Evolutionary conservation across 257 asterid genomes (phyloP).

Genomic region (Solanum arcanum): DNA sequence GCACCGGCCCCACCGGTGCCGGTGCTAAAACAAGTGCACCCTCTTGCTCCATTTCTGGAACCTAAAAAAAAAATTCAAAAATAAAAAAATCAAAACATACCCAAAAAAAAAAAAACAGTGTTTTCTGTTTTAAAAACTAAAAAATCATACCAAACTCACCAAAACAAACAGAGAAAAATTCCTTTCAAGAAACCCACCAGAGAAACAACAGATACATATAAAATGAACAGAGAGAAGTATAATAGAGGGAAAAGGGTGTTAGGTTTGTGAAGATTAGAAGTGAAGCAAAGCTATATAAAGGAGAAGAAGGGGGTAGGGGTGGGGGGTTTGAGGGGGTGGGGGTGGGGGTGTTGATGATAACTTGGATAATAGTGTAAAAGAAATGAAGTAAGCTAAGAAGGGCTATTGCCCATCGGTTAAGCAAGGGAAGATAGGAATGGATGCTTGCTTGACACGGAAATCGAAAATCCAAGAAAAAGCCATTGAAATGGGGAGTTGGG

Average conservation of each 20-base stretch:
- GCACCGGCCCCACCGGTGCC: slow-evolving; percentile 13
- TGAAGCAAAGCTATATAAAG: slow-evolving; percentile 35
- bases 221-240: background rate
- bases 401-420: slow-evolving; percentile 49
- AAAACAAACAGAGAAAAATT: background rate
- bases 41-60: slow-evolving; percentile 10
- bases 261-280: slow-evolving; percentile 41
- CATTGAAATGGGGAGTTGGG: background rate
- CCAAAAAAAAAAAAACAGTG: background rate
- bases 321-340: background rate
- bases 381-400: slow-evolving; percentile 6
- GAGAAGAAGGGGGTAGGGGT: background rate
- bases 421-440: slow-evolving; percentile 10
- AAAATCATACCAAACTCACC: background rate
- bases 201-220: background rate
- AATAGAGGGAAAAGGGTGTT: background rate
- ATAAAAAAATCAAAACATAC: background rate
- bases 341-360: background rate
- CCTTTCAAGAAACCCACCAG: background rate
- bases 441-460: slow-evolving; percentile 84
- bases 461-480: slow-evolving; percentile 38
- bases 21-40: slow-evolving; percentile 25
- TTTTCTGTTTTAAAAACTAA: background rate
- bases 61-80: background rate
- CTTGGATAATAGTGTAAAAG: background rate